A percentile compares a stretch with the other conserved stretches of the same genome.
Conservation (phyloP, 2,329 filamentous ascomycete genomes). For the Diaporthe australafricana region DNA sequence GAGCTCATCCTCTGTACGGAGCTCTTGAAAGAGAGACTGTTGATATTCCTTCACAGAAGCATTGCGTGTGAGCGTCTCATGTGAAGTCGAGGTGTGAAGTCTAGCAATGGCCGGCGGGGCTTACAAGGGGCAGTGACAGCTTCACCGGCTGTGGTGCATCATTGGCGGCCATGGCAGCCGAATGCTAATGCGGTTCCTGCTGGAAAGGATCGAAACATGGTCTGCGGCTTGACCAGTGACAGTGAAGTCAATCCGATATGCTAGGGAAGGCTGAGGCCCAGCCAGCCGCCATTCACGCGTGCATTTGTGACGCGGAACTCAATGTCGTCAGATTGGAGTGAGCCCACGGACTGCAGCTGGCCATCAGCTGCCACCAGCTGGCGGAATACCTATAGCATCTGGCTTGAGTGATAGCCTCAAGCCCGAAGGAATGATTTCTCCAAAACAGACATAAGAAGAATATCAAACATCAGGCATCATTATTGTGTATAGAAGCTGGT, state of each 20-base stretch:
- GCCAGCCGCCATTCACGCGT: not conserved
- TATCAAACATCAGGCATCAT: not conserved
- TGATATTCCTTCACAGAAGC: slow-evolving; percentile 77
- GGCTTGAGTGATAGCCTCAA: not conserved
- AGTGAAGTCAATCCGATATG: not conserved
- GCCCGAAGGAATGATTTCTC: not conserved
- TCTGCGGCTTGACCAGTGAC: slow-evolving; percentile 7
- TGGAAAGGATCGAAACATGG: slow-evolving; percentile 22
- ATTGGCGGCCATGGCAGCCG: slow-evolving; percentile 37
- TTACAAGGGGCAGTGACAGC: slow-evolving; percentile 80
- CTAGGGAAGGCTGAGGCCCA: not conserved
- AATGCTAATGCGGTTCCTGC: not conserved
- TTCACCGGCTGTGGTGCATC: slow-evolving; percentile 74
- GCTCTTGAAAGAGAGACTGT: slow-evolving; percentile 92
- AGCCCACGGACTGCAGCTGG: not conserved
- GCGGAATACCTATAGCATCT: too few relatives aligned
- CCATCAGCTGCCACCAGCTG: slow-evolving; percentile 12
- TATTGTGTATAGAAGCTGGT: not conserved
- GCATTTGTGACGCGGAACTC: not conserved
- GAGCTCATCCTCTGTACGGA: slow-evolving; percentile 91
- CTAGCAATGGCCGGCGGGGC: slow-evolving; percentile 34
- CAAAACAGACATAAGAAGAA: not conserved
- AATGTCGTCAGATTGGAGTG: slow-evolving; percentile 30
- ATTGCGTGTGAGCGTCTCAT: slow-evolving; percentile 38
- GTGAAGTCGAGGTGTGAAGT: not conserved